phyloP scores from a whole-genome alignment of 2,329 filamentous ascomycete genomes.

The Westerdykella ornata region DNA sequence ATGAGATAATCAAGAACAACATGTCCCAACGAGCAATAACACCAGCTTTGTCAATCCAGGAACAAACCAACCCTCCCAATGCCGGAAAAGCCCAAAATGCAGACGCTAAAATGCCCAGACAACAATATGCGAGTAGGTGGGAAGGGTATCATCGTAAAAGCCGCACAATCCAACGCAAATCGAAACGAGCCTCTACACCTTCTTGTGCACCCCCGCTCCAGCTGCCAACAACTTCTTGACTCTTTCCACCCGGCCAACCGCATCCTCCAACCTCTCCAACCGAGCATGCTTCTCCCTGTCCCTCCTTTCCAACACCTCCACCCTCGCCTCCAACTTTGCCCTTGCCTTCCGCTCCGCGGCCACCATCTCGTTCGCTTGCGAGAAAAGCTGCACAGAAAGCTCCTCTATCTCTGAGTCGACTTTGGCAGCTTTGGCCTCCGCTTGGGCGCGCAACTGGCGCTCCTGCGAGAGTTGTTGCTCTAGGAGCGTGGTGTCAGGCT shows the following conservation, averaged over 20 bases:
- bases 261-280: conserved; percentile 64
- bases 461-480: conserved; percentile 57
- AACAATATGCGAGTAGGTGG: no score
- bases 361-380: conserved; percentile 85
- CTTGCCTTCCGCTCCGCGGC: conserved; percentile 65
- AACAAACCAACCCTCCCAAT: no score
- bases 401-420: conserved; percentile 72
- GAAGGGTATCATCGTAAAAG: no score
- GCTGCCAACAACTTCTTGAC: conserved; percentile 54
- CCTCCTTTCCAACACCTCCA: conserved; percentile 61
- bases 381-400: conserved; percentile 66
- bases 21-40: no score
- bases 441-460: conserved; percentile 58
- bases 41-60: no score
- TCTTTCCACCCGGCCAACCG: conserved; percentile 63
- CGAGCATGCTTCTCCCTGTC: conserved; percentile 63
- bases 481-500: conserved; percentile 47
- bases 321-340: conserved; percentile 63
- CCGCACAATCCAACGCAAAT: no score
- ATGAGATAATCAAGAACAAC: no score
- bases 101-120: no score
- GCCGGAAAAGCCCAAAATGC: no score
- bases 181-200: no score
- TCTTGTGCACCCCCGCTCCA: conserved; percentile 1
- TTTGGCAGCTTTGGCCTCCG: conserved; percentile 60